A percentile compares a stretch with the other conserved stretches of the same genome.
phyloP scores from a whole-genome alignment of 768 basidiomycete species.

The Pleurotus ostreatus region DNA sequence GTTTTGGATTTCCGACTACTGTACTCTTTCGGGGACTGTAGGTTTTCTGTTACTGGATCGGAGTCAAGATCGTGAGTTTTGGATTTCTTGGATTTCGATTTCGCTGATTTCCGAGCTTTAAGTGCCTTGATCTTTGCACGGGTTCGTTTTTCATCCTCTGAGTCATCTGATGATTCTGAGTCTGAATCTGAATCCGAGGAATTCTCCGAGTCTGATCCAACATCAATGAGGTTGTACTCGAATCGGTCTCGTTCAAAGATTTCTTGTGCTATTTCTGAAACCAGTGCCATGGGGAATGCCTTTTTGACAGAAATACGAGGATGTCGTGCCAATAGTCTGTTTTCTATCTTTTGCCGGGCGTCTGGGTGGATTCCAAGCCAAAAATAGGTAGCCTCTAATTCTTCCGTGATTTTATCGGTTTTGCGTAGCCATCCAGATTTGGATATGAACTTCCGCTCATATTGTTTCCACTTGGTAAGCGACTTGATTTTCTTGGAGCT shows the following conservation, averaged over 20 bases:
- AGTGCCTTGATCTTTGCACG: too few relatives aligned
- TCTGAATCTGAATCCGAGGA: neutral
- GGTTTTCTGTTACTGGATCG: slow-evolving; percentile 1
- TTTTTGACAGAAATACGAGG: neutral
- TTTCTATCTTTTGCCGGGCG: neutral
- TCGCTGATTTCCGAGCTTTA: neutral
- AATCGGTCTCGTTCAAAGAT: slow-evolving; percentile 6
- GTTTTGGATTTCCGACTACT: too few relatives aligned
- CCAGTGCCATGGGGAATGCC: neutral
- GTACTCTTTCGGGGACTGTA: too few relatives aligned
- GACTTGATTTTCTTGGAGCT: neutral
- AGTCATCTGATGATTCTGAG: neutral
- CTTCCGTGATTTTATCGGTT: slow-evolving; percentile 7
- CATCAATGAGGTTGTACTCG: slow-evolving; percentile 2
- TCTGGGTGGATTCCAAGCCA: slow-evolving; percentile 9
- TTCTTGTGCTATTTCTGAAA: neutral
- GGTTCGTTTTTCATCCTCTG: too few relatives aligned
- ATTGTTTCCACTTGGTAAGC: slow-evolving; percentile 7
- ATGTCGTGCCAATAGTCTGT: neutral
- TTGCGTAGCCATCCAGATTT: slow-evolving; percentile 11
- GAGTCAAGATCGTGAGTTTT: neutral
- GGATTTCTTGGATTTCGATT: neutral
- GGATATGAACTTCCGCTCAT: slow-evolving; percentile 1
- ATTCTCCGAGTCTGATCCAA: slow-evolving; percentile 9
- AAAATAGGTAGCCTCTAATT: slow-evolving; percentile 8